These are phyloP conservation scores for Backusella liffmaniae DNA, from an alignment of 192 early-diverging fungal species.

Conservation along the genomic window DNA sequence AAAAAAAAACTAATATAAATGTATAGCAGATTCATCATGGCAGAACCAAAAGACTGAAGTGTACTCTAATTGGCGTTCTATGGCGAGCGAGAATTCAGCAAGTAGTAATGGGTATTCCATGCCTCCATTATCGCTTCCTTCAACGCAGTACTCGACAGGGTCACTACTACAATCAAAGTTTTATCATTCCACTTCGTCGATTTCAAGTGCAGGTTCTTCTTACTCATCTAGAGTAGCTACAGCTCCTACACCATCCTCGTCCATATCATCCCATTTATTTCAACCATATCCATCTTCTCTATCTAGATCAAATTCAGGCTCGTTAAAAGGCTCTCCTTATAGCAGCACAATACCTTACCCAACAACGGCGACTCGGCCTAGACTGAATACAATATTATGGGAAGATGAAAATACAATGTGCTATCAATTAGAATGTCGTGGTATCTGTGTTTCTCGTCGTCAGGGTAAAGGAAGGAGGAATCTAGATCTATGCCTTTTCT, in stretches of 20 bases:
- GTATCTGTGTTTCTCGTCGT: constrained; percentile 73
- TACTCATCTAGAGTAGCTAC: not conserved
- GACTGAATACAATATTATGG: constrained; percentile 74
- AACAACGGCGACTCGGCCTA: constrained; percentile 24
- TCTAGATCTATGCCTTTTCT: not conserved
- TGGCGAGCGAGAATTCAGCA: not conserved
- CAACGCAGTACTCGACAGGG: not conserved
- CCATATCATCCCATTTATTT: not conserved
- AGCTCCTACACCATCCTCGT: not conserved
- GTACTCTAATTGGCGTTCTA: not conserved
- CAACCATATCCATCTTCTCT: constrained; percentile 7
- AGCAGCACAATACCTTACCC: not conserved
- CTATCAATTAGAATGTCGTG: constrained; percentile 74
- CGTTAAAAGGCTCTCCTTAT: not conserved
- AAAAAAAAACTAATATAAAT: not conserved
- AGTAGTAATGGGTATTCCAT: not conserved
- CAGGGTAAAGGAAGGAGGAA: constrained; percentile 38
- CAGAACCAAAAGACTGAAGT: not conserved
- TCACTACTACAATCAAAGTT: not conserved
- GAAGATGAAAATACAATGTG: constrained; percentile 78
- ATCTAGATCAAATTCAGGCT: not conserved
- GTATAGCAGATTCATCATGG: not conserved
- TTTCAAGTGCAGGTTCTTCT: not conserved
- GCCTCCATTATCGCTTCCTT: not conserved
- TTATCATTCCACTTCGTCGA: not conserved